Evolutionary conservation across 2,329 filamentous ascomycete species (phyloP).

Genomic region (Aspergillus sp.): DNA sequence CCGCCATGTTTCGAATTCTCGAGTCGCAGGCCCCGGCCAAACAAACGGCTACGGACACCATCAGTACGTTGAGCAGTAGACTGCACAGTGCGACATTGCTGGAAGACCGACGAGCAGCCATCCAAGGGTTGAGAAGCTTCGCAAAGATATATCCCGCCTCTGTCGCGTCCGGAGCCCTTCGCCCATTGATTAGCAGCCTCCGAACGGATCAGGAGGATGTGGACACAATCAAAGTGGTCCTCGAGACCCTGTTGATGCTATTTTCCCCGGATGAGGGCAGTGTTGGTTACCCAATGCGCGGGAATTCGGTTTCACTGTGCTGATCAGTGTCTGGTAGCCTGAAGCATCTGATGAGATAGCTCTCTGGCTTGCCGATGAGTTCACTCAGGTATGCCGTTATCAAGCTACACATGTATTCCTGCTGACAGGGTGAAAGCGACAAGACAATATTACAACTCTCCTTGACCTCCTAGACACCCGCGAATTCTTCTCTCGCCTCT

Average conservation of each 20-base stretch:
- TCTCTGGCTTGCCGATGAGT: conserved; percentile 93
- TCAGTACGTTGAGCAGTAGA: conserved; percentile 77
- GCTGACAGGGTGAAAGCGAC: conserved; percentile 55
- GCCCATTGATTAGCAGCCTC: conserved; percentile 76
- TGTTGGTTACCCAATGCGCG: conserved; percentile 31
- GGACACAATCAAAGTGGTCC: conserved; percentile 86
- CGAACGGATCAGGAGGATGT: conserved; percentile 87
- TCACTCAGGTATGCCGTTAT: conserved; percentile 63
- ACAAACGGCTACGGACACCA: conserved; percentile 92
- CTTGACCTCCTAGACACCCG: conserved; percentile 77
- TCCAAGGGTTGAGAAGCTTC: conserved; percentile 87
- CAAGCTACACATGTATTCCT: conserved; percentile 7
- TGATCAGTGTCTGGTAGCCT: conserved; percentile 45
- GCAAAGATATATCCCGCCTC: conserved; percentile 94
- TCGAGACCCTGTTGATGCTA: conserved; percentile 91
- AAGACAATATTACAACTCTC: conserved; percentile 89
- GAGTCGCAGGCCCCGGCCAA: conserved; percentile 74
- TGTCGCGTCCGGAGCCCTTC: conserved; percentile 84
- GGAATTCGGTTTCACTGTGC: conserved; percentile 4
- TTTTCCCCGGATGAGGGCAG: conserved; percentile 62
- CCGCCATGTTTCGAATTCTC: conserved; percentile 48
- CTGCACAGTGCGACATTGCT: conserved; percentile 82
- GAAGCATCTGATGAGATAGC: conserved; percentile 95
- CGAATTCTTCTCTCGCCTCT: conserved; percentile 86
- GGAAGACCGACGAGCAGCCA: conserved; percentile 87